Conservation (phyloP, 805 yeast genomes). For the Saccharomyces paradoxus region DNA sequence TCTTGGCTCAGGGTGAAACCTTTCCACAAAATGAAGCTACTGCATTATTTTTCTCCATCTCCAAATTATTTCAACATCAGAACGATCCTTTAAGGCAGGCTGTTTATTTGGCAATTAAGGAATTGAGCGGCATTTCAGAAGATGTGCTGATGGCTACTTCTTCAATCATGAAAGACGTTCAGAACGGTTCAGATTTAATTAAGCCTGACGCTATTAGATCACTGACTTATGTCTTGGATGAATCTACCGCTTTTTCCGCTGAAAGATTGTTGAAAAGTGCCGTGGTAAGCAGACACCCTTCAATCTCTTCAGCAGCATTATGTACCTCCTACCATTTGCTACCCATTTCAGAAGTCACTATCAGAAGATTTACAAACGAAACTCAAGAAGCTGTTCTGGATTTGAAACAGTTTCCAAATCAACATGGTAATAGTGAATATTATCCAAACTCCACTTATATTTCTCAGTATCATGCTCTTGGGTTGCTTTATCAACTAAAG, state of each 20-base stretch:
- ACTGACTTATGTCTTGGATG: slow-evolving; percentile 80
- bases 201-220: slow-evolving; percentile 95
- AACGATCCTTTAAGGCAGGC: slow-evolving; percentile 78
- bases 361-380: slow-evolving; percentile 89
- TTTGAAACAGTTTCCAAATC: slow-evolving; percentile 34
- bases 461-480: slow-evolving; percentile 93
- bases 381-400: slow-evolving; percentile 76
- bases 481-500: slow-evolving; percentile 77
- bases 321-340: slow-evolving; percentile 83
- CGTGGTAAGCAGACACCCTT: slow-evolving; percentile 82
- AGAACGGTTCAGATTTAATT: slow-evolving; percentile 74
- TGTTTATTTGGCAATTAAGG: slow-evolving; percentile 91
- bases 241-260: slow-evolving; percentile 82
- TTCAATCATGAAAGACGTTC: slow-evolving; percentile 95
- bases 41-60: slow-evolving; percentile 82
- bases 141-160: slow-evolving; percentile 97
- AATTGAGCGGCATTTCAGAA: slow-evolving; percentile 72
- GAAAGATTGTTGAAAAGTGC: slow-evolving; percentile 90
- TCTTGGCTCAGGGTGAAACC: slow-evolving; percentile 76
- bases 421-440: slow-evolving; percentile 32
- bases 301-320: slow-evolving; percentile 87
- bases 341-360: slow-evolving; percentile 85
- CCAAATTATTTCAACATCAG: slow-evolving; percentile 89
- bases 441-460: slow-evolving; percentile 69
- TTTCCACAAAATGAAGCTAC: slow-evolving; percentile 89